Conservation (phyloP, 2,329 filamentous ascomycete genomes). For the Xylaria sp. region DNA sequence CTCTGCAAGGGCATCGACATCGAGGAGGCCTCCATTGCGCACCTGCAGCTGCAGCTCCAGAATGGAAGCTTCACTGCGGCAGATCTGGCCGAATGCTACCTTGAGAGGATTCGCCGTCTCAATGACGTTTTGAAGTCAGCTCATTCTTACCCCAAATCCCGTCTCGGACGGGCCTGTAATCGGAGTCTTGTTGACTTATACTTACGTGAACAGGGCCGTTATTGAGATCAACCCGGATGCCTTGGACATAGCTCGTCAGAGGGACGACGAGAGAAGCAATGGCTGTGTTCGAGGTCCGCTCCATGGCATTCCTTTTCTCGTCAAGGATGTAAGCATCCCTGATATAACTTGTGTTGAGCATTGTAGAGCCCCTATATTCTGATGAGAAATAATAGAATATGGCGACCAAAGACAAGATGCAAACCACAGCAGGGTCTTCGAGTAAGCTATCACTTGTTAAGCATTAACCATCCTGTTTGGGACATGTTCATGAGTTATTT, state of each 20-base stretch:
- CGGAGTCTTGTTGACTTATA: neutral
- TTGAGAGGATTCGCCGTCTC: constrained; percentile 12
- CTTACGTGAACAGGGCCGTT: constrained; percentile 40
- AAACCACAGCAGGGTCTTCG: constrained; percentile 62
- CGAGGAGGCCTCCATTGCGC: constrained; percentile 17
- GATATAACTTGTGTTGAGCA: neutral
- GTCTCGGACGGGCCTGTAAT: neutral
- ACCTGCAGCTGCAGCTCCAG: constrained; percentile 14
- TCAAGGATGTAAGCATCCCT: constrained; percentile 52
- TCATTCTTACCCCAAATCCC: neutral
- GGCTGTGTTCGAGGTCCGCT: constrained; percentile 58
- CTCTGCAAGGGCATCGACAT: constrained; percentile 14
- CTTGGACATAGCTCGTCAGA: constrained; percentile 52
- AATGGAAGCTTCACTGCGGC: constrained; percentile 9
- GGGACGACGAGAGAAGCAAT: constrained; percentile 54
- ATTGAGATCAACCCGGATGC: constrained; percentile 65
- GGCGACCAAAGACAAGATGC: constrained; percentile 61
- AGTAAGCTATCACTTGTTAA: neutral
- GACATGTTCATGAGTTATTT: neutral
- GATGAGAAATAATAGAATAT: constrained; percentile 44
- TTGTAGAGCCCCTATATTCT: neutral
- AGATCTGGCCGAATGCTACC: constrained; percentile 14
- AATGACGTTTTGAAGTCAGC: constrained; percentile 12
- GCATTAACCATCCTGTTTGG: neutral
- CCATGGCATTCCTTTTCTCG: constrained; percentile 69